Conservation (phyloP, 2,329 filamentous ascomycete genomes). For the Scedosporium minutisporum region DNA sequence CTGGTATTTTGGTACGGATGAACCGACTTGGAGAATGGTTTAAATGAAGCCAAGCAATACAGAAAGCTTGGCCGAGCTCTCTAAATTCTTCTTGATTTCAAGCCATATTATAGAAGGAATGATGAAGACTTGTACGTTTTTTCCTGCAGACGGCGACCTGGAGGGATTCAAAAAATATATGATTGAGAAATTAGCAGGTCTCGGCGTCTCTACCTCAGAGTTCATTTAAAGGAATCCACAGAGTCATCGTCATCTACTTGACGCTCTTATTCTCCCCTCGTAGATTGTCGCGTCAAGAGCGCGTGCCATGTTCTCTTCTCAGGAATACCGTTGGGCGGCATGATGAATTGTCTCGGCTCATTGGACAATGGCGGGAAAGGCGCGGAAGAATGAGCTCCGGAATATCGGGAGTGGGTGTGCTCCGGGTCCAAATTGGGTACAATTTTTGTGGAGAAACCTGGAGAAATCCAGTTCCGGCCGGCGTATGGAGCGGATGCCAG, state of each 20-base stretch:
- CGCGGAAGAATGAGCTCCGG: background rate
- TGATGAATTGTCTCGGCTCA: background rate
- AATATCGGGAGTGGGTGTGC: background rate
- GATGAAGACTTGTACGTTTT: background rate
- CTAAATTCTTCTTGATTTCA: background rate
- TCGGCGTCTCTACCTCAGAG: background rate
- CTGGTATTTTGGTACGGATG: background rate
- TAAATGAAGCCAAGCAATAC: constrained; percentile 2
- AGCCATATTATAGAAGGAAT: background rate
- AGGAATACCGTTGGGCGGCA: background rate
- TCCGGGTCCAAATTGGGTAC: background rate
- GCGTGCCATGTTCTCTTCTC: background rate
- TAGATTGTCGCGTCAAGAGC: background rate
- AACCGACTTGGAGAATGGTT: background rate
- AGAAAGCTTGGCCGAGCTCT: background rate
- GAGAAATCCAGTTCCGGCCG: background rate
- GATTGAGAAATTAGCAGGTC: background rate
- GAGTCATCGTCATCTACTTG: background rate
- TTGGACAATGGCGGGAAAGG: too few species aligned
- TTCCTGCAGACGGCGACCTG: too few species aligned
- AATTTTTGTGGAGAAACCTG: background rate
- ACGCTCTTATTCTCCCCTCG: background rate
- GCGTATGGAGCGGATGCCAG: background rate
- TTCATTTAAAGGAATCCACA: background rate
- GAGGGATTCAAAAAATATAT: background rate